Percentiles rank a stretch among this genome's conserved stretches.
Evolutionary conservation across 1,284 basidiomycete species (phyloP).

Genomic region (Trichosporon ovoides): DNA sequence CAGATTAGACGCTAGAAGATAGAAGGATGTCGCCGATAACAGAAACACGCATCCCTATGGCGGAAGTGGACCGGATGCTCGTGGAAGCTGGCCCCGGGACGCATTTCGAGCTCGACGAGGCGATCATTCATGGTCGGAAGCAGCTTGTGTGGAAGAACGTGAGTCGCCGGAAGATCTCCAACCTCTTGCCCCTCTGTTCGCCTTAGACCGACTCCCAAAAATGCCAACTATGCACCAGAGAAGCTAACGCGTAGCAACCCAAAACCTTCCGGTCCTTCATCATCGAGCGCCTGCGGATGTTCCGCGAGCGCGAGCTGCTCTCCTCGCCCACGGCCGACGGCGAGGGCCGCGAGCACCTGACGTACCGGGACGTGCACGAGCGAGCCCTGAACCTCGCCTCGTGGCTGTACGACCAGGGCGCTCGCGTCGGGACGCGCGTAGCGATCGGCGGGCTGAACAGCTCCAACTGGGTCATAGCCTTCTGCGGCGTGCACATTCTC

Average conservation of each 20-base stretch:
- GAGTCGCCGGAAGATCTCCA: no score
- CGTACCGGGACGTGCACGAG: slow-evolving; percentile 27
- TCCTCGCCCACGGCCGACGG: neutral
- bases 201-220: no score
- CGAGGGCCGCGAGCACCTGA: slow-evolving; percentile 17
- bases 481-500: slow-evolving; percentile 32
- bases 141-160: slow-evolving; percentile 15
- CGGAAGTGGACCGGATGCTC: slow-evolving; percentile 10
- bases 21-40: neutral
- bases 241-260: neutral
- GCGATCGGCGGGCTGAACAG: slow-evolving; percentile 36
- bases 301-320: neutral
- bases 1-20: no score
- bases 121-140: slow-evolving; percentile 10
- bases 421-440: slow-evolving; percentile 30
- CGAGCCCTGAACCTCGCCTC: slow-evolving; percentile 21
- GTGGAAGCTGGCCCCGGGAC: slow-evolving; percentile 11
- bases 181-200: no score
- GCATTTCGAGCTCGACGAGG: slow-evolving; percentile 13
- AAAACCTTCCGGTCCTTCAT: neutral
- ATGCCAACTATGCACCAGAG: neutral
- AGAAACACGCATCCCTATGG: neutral
- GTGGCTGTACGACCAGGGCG: slow-evolving; percentile 29
- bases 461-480: slow-evolving; percentile 28
- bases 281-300: neutral